Evolutionary conservation across 2,329 filamentous ascomycete species (phyloP).

Genomic region (Fusarium sp.): DNA sequence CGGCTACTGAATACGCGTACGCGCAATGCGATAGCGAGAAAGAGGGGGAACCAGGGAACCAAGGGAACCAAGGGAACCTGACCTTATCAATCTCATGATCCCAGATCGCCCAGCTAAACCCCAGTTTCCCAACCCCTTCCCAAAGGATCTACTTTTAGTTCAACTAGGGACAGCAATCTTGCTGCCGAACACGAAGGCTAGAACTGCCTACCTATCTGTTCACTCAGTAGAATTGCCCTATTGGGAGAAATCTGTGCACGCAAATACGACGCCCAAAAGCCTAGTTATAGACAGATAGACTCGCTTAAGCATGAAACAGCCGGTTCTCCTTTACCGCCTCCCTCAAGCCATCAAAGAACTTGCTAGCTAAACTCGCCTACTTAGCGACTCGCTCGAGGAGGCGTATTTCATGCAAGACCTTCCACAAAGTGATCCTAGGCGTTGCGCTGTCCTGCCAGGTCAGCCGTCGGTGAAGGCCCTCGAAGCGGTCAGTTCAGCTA

Average conservation of each 20-base stretch:
- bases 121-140: slow-evolving; percentile 22
- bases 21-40: slow-evolving; percentile 15
- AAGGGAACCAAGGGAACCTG: neutral
- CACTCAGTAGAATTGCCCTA: slow-evolving; percentile 1
- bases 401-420: slow-evolving; percentile 6
- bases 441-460: slow-evolving; percentile 15
- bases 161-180: neutral
- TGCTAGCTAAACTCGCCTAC: slow-evolving; percentile 1
- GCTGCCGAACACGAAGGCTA: slow-evolving; percentile 22
- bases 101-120: slow-evolving; percentile 36
- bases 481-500: slow-evolving; percentile 40
- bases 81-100: slow-evolving; percentile 46
- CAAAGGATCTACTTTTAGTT: slow-evolving; percentile 33
- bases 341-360: slow-evolving; percentile 11
- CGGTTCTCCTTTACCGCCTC: slow-evolving; percentile 32
- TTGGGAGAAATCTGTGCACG: slow-evolving; percentile 9
- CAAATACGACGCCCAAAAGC: slow-evolving; percentile 1
- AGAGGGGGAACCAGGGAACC: neutral
- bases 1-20: slow-evolving; percentile 25
- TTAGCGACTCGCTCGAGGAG: slow-evolving; percentile 1
- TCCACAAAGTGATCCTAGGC: slow-evolving; percentile 9
- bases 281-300: neutral
- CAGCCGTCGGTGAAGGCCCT: slow-evolving; percentile 30
- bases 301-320: slow-evolving; percentile 23
- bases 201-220: neutral